Evolutionary conservation across 2,329 filamentous ascomycete species (phyloP).

Genomic region (Dothideomycetes sp.): DNA sequence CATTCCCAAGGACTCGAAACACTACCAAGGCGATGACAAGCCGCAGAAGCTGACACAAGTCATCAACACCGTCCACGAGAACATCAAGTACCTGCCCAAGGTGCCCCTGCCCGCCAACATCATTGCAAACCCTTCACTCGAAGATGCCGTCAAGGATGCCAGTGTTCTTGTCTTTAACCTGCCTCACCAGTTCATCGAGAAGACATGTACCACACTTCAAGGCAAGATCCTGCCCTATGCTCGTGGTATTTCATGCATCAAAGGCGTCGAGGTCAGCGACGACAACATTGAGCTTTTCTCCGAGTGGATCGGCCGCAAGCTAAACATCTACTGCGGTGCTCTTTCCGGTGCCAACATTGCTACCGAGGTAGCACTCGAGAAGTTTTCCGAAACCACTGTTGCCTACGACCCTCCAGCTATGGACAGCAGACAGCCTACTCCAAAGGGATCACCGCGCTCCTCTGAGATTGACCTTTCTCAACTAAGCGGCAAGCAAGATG

Average conservation of each 20-base stretch:
- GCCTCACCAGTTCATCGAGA: constrained; percentile 89
- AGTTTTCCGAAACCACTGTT: constrained; percentile 94
- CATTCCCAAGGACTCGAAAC: constrained; percentile 60
- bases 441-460: constrained; percentile 41
- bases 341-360: constrained; percentile 95
- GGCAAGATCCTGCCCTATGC: constrained; percentile 88
- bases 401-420: constrained; percentile 88
- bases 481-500: constrained; percentile 35
- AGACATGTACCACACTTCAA: constrained; percentile 72
- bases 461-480: constrained; percentile 32
- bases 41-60: constrained; percentile 81
- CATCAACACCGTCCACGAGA: constrained; percentile 91
- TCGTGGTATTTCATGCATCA: constrained; percentile 93
- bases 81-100: constrained; percentile 93
- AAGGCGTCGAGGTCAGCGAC: constrained; percentile 88
- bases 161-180: constrained; percentile 94
- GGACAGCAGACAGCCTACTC: constrained; percentile 70
- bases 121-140: constrained; percentile 70
- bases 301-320: constrained; percentile 81
- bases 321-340: constrained; percentile 94
- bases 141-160: constrained; percentile 71
- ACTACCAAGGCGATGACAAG: constrained; percentile 58
- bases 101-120: constrained; percentile 76
- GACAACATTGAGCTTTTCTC: constrained; percentile 83
- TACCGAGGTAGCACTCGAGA: constrained; percentile 85